Percentiles rank a stretch among this genome's conserved stretches.
These are phyloP conservation scores for Apiospora arundinis DNA, from an alignment of 2,329 filamentous ascomycete genomes.

Conservation along the genomic window DNA sequence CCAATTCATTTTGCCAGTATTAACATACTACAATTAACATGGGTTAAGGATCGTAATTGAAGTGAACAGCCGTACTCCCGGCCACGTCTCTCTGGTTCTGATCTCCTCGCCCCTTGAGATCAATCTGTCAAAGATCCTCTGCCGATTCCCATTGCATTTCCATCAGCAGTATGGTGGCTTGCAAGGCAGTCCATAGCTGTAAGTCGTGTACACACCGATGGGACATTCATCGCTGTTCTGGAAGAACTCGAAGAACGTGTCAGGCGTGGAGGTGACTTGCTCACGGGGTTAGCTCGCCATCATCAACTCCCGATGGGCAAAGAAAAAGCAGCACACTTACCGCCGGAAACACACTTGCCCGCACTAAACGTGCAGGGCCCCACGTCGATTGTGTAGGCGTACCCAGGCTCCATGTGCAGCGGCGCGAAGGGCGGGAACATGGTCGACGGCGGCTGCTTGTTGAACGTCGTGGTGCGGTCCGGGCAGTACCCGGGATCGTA, in stretches of 20 bases:
- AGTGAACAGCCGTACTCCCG: background rate
- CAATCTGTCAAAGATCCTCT: background rate
- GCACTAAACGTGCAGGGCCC: slow-evolving; percentile 39
- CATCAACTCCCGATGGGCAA: background rate
- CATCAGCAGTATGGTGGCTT: slow-evolving; percentile 28
- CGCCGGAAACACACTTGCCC: slow-evolving; percentile 39
- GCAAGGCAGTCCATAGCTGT: slow-evolving; percentile 38
- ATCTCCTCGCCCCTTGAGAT: background rate
- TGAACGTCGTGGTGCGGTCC: slow-evolving; percentile 37
- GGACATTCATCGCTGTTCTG: slow-evolving; percentile 37
- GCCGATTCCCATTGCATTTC: background rate
- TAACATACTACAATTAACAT: background rate
- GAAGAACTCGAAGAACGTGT: slow-evolving; percentile 40
- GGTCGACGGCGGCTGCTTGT: slow-evolving; percentile 37
- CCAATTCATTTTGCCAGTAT: background rate
- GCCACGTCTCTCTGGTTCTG: rapidly evolving
- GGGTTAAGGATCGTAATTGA: background rate
- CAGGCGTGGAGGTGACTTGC: slow-evolving; percentile 39
- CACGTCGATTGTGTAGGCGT: slow-evolving; percentile 40
- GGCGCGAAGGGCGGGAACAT: slow-evolving; percentile 38
- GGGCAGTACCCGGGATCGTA: slow-evolving; percentile 39
- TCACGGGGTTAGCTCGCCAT: background rate
- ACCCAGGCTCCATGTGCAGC: slow-evolving; percentile 42
- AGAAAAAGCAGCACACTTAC: slow-evolving; percentile 28
- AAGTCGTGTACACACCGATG: slow-evolving; percentile 40